Conservation (phyloP, 345 rosid genomes). For the Heritiera fomes region DNA sequence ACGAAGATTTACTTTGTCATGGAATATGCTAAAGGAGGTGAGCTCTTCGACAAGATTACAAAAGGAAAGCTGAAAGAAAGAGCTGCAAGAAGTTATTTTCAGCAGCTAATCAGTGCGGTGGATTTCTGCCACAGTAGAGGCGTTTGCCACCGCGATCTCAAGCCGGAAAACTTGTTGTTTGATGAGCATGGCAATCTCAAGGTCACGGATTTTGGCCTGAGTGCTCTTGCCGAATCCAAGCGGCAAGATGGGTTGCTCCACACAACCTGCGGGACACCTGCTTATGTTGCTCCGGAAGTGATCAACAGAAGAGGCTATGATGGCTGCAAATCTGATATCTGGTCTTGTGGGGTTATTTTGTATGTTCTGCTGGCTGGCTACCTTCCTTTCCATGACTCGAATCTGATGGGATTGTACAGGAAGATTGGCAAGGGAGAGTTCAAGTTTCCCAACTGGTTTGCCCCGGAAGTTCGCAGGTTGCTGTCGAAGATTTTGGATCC, state of each 20-base stretch:
- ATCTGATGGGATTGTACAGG: slow-evolving; percentile 73
- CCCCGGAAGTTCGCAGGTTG: slow-evolving; percentile 56
- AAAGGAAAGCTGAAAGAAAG: slow-evolving; percentile 70
- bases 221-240: slow-evolving; percentile 75
- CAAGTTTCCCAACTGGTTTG: slow-evolving; percentile 73
- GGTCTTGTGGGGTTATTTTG: slow-evolving; percentile 83
- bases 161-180: slow-evolving; percentile 77
- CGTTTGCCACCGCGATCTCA: slow-evolving; percentile 77
- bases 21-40: slow-evolving; percentile 84
- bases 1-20: slow-evolving; percentile 86
- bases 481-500: slow-evolving; percentile 78
- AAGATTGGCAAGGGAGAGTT: slow-evolving; percentile 76
- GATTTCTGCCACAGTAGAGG: slow-evolving; percentile 89
- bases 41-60: slow-evolving; percentile 75
- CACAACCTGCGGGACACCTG: slow-evolving; percentile 88
- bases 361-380: slow-evolving; percentile 73
- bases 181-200: slow-evolving; percentile 79
- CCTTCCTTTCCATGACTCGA: slow-evolving; percentile 72
- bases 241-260: slow-evolving; percentile 73
- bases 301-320: slow-evolving; percentile 76
- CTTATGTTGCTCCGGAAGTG: slow-evolving; percentile 86
- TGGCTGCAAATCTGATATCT: slow-evolving; percentile 78
- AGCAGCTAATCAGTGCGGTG: slow-evolving; percentile 78
- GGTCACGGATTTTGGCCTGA: slow-evolving; percentile 82
- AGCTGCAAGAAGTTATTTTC: slow-evolving; percentile 64